Percentiles rank a stretch among this genome's conserved stretches.
Evolutionary conservation across 2,329 filamentous ascomycete species (phyloP).

Genomic region (Aplosporella prunicola): DNA sequence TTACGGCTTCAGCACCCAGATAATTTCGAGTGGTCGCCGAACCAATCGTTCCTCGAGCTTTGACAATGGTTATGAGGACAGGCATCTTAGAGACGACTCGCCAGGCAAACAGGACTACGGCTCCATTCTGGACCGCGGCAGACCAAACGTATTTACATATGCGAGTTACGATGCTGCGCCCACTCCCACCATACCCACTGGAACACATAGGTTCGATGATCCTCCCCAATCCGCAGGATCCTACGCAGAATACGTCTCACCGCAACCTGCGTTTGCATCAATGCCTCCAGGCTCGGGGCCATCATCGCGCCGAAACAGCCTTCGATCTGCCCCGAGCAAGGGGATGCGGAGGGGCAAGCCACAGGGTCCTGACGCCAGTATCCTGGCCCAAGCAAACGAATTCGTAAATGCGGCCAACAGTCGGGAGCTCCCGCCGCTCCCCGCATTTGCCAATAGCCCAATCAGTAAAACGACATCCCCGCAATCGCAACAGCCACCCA

Average conservation of each 20-base stretch:
- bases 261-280: conserved; percentile 28
- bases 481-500: conserved; percentile 22
- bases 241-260: conserved; percentile 20
- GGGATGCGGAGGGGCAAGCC: conserved; percentile 36
- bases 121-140: conserved; percentile 35
- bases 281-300: conserved; percentile 32
- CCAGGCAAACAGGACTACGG: conserved; percentile 21
- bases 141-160: conserved; percentile 36
- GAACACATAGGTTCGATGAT: conserved; percentile 52
- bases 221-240: conserved; percentile 28
- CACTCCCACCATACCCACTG: conserved; percentile 72
- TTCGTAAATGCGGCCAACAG: conserved; percentile 38
- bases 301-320: conserved; percentile 37
- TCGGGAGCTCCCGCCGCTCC: conserved; percentile 30
- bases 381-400: conserved; percentile 38
- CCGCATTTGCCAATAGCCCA: conserved; percentile 39
- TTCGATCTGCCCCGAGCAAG: conserved; percentile 47
- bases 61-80: conserved; percentile 42
- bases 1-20: conserved; percentile 48
- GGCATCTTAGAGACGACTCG: conserved; percentile 15
- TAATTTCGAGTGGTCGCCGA: conserved; percentile 47
- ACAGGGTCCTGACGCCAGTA: conserved; percentile 29
- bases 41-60: conserved; percentile 61
- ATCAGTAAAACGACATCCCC: conserved; percentile 42
- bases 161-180: conserved; percentile 72